Conservation (phyloP, 2,329 filamentous ascomycete genomes). For the Ophiostoma piceae region DNA sequence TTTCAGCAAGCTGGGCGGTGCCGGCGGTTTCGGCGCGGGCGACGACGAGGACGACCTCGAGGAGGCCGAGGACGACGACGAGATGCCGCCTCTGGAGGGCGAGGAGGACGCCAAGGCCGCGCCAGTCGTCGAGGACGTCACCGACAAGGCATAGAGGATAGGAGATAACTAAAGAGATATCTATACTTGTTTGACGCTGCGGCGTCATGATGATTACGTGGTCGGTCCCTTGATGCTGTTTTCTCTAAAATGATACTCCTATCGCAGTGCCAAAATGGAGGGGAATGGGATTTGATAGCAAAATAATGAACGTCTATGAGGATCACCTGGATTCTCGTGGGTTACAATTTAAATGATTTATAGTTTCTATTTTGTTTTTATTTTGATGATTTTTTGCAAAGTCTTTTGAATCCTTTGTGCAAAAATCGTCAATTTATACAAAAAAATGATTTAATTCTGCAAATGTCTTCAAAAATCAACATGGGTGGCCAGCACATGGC, state of each 20-base stretch:
- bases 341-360: neutral
- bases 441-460: no score
- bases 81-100: constrained; percentile 78
- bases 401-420: no score
- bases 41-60: constrained; percentile 43
- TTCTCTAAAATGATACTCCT: no score
- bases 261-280: neutral
- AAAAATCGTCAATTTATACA: no score
- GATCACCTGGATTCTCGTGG: no score
- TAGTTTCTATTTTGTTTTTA: neutral
- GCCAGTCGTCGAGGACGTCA: constrained; percentile 12
- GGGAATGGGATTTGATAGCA: neutral
- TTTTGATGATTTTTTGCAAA: neutral
- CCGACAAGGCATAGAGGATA: constrained; percentile 22
- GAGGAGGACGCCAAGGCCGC: constrained; percentile 31
- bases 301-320: no score
- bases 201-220: neutral
- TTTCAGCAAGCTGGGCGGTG: constrained; percentile 80
- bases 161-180: neutral
- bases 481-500: no score
- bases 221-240: neutral
- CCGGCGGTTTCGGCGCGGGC: constrained; percentile 35
- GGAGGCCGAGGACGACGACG: constrained; percentile 64
- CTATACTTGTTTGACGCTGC: neutral
- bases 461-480: no score